Evolutionary conservation across 345 rosid species (phyloP).

Genomic region (Combretum micranthum): DNA sequence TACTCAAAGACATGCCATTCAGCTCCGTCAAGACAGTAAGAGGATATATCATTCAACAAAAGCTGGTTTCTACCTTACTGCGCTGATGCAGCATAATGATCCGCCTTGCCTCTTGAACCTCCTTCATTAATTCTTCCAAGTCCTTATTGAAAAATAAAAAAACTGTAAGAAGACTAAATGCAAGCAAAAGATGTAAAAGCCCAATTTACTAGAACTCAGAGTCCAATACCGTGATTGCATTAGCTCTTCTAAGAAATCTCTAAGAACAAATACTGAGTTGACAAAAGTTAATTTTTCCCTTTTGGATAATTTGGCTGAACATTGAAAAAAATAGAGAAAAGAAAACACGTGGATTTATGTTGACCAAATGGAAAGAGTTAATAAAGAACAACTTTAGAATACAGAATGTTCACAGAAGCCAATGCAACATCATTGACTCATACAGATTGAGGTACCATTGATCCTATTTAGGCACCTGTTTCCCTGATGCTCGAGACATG

Average conservation of each 20-base stretch:
- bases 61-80: slow-evolving; percentile 60
- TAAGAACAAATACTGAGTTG: too few species aligned
- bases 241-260: too few species aligned
- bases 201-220: not conserved
- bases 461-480: slow-evolving; percentile 27
- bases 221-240: not conserved
- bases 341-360: too few species aligned
- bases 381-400: not conserved
- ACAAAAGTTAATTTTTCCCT: too few species aligned
- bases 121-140: slow-evolving; percentile 87
- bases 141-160: slow-evolving; percentile 35
- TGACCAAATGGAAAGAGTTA: too few species aligned
- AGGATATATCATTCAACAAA: slow-evolving; percentile 2
- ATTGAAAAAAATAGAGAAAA: too few species aligned
- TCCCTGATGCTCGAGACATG: slow-evolving; percentile 68
- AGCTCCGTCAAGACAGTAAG: slow-evolving; percentile 6
- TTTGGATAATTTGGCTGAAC: too few species aligned
- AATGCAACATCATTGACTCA: not conserved
- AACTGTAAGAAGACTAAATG: not conserved
- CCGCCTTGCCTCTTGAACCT: slow-evolving; percentile 98
- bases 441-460: not conserved
- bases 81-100: slow-evolving; percentile 98
- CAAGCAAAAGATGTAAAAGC: not conserved
- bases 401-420: not conserved
- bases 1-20: not conserved